phyloP scores from a whole-genome alignment of 352 stramenopile species.

The Halophytophthora batemanensis region DNA sequence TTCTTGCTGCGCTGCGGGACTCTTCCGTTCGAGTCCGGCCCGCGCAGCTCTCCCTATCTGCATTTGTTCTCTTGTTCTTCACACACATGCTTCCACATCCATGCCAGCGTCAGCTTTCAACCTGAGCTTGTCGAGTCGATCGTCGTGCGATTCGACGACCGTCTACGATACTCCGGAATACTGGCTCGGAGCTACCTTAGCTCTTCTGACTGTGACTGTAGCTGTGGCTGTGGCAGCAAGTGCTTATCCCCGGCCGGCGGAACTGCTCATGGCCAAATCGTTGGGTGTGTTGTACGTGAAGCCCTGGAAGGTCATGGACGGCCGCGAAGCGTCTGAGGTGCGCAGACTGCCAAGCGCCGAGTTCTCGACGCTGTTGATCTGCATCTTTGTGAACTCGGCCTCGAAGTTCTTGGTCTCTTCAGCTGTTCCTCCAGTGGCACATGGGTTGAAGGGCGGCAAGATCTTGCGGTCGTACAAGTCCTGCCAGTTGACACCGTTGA shows the following conservation, averaged over 20 bases:
- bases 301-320: slow-evolving; percentile 87
- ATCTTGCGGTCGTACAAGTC: slow-evolving; percentile 84
- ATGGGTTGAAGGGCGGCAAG: slow-evolving; percentile 84
- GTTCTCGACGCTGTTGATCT: slow-evolving; percentile 84
- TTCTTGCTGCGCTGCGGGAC: slow-evolving; percentile 1
- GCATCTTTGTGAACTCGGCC: slow-evolving; percentile 89
- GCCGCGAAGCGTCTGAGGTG: slow-evolving; percentile 72
- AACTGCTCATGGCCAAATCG: slow-evolving; percentile 75
- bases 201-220: no score
- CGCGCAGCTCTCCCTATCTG: no score
- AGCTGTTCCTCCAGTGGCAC: slow-evolving; percentile 45
- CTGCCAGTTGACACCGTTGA: slow-evolving; percentile 78
- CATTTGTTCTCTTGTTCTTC: no score
- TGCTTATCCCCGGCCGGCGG: slow-evolving; percentile 54
- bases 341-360: slow-evolving; percentile 57
- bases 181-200: no score
- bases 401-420: slow-evolving; percentile 91
- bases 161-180: no score
- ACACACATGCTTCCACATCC: no score
- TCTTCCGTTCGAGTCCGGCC: no score
- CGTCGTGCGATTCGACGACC: no score
- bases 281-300: slow-evolving; percentile 91
- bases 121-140: no score
- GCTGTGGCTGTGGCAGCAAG: slow-evolving; percentile 3
- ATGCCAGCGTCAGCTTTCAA: no score